Evolutionary conservation across 2,329 filamentous ascomycete genomes (phyloP), one percentile per base, ranked within the genome.

Genomic region (Cercospora sojina): DNA sequence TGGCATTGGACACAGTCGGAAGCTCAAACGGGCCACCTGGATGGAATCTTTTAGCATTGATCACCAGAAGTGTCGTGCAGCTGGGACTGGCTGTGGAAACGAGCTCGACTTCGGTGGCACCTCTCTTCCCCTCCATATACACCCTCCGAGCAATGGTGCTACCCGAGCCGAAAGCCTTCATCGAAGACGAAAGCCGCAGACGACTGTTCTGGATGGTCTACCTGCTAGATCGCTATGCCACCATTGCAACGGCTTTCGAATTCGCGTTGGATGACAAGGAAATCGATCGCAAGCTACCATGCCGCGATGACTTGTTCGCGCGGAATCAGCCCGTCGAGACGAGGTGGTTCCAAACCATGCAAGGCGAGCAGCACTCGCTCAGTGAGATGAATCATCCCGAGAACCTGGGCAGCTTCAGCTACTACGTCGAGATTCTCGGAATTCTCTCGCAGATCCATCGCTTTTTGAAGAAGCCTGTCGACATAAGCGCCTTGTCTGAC

Each of bases 201-300:
- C 85, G 93, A 27, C 82, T 97, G 0, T 96, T 97, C 78, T 97
- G 93, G 93, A 94, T 96, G 88, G 89, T 96, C 10, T 97, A 96
- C 75, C 81, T 97, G 12, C 84, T 97, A 5, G 93, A 97, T 76
- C 86, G 93, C 59, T 97, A 96, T 75, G 92, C 92, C 0, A 97
- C 93, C 0, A 89, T 97, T 64, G 90, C 92, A 0, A 97, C 93
- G 0, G 92, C 93, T 0, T 97, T 97, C 72, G 92, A 97, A 72
- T 96, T 97, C 76, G 91, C 92, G 0, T 81, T 97, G 18, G 90
- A 94, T 71, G 92, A 97, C 74, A 91, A 90, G 75, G 93, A 97
- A 74, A 94, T 97, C 53, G 93, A 97, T 75, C 87, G 93, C 25
- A 91, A 88, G 59, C 81, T 97, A 7, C 93, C 93, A 1, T 97